Evolutionary conservation across 768 basidiomycete species (phyloP).

Genomic region (Omphalotus guepiniiformis): DNA sequence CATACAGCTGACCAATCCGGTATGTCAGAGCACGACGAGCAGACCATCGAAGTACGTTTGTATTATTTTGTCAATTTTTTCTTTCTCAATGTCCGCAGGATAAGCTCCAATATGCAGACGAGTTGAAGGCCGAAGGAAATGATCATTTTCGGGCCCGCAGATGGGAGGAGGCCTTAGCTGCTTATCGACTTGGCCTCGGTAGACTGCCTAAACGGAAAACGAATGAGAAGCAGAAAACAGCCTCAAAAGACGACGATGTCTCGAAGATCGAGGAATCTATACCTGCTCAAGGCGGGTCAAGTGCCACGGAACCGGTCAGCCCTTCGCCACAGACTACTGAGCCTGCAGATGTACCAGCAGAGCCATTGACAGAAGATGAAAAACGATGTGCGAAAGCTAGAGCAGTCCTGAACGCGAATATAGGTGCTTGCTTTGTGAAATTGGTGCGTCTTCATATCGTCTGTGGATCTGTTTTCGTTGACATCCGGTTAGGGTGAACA

Average conservation of each 20-base stretch:
- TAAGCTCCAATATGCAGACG: slow-evolving; percentile 46
- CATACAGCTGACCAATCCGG: too few species aligned
- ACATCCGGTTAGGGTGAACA: slow-evolving; percentile 56
- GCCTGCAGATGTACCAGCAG: too few species aligned
- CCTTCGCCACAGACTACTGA: slow-evolving; percentile 13
- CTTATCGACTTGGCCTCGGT: slow-evolving; percentile 68
- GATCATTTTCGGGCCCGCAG: slow-evolving; percentile 57
- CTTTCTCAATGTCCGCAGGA: too few species aligned
- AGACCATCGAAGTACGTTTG: too few species aligned
- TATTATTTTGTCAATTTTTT: too few species aligned
- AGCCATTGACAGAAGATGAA: slow-evolving; percentile 31
- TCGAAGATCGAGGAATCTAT: not conserved
- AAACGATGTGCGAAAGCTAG: slow-evolving; percentile 51
- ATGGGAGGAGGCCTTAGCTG: slow-evolving; percentile 67
- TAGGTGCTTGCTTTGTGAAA: slow-evolving; percentile 81
- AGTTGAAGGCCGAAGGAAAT: slow-evolving; percentile 75
- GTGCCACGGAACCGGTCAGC: not conserved
- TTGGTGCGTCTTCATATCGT: slow-evolving; percentile 43
- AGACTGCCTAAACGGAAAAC: slow-evolving; percentile 49
- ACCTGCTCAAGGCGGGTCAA: not conserved
- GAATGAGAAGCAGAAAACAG: slow-evolving; percentile 3
- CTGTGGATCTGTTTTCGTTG: not conserved
- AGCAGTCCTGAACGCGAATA: slow-evolving; percentile 79
- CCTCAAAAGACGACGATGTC: slow-evolving; percentile 11
- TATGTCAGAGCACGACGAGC: too few species aligned